Evolutionary conservation across 169 alveolate species (phyloP), one percentile per base, ranked within the genome.

Genomic region (Babesia bigemina): DNA sequence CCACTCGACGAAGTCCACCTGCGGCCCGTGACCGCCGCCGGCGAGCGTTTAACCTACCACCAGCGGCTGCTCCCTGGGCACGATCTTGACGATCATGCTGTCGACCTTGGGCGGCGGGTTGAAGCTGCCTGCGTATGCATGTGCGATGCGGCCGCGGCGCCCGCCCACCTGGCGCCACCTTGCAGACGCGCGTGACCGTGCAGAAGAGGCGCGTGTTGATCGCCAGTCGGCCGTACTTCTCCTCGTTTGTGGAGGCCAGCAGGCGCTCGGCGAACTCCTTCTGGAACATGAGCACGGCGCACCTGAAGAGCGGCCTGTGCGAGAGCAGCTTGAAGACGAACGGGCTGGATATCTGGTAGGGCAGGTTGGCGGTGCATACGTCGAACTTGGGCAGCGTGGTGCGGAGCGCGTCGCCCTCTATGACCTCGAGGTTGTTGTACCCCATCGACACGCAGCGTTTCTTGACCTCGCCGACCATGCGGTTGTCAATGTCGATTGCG

Each of bases 61-160:
- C 26, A 97, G 95, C 39, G 95, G 93, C 59, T 95, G 97, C 53
- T 91, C 92, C 57, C 95, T 91, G 8, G 99, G 99, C 59, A 95
- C 98, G 65, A 98, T 94, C 79, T 98, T 95, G 33, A 98, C 99
- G 28, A 98, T 97, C 90, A 98, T 95, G 63, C 99, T 94, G 86
- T 98, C 99, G 0, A 98, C 99, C 91, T 98, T 97, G 36, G 99
- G 99, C 50, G 99, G 99, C 17, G 99, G 99, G 70, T 95, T 96
- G 90, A 98, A 98, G 79, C 97, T 95, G 60, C 98, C 98, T 85
- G 96, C 93, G 24, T 63, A 66, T 24, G 0, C 8, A 6, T 16
- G 47, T 0, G 29, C 19, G 22, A 42, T 21, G 28, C 0, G 7
- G 16, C 39, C 50, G 10, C 2, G 52, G 55, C 2, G 57, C 19